Evolutionary conservation across 306 rosid species (phyloP).

Genomic region (Cucumis cinereus): DNA sequence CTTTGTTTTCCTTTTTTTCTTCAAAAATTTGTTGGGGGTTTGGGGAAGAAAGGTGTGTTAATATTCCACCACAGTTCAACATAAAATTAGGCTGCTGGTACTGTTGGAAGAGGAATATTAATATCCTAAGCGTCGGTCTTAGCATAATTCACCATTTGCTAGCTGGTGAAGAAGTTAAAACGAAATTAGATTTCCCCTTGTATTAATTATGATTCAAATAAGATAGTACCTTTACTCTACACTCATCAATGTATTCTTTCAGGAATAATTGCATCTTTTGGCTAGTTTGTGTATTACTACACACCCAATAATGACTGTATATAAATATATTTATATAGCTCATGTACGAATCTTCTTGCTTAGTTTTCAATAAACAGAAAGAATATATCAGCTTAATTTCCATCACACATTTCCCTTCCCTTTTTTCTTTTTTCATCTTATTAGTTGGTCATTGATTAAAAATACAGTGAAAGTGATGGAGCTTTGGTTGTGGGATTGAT

Average conservation of each 20-base stretch:
- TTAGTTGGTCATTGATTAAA: background rate
- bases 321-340: background rate
- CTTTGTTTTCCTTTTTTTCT: background rate
- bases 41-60: background rate
- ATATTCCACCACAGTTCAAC: background rate
- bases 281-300: slow-evolving; percentile 1
- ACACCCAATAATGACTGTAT: background rate
- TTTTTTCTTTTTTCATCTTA: background rate
- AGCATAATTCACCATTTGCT: background rate
- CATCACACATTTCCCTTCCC: background rate
- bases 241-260: background rate
- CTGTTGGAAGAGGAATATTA: slow-evolving; percentile 2
- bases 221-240: background rate
- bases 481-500: background rate
- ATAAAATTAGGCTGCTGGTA: background rate
- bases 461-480: slow-evolving; percentile 6
- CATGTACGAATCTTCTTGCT: background rate
- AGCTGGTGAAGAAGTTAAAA: background rate
- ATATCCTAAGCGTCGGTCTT: background rate
- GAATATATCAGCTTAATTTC: background rate
- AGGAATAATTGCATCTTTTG: background rate
- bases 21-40: background rate
- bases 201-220: background rate
- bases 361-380: slow-evolving; percentile 1
- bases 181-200: background rate